These are phyloP conservation scores for Starmerella apis DNA, from an alignment of 805 yeast species.

Conservation along the genomic window DNA sequence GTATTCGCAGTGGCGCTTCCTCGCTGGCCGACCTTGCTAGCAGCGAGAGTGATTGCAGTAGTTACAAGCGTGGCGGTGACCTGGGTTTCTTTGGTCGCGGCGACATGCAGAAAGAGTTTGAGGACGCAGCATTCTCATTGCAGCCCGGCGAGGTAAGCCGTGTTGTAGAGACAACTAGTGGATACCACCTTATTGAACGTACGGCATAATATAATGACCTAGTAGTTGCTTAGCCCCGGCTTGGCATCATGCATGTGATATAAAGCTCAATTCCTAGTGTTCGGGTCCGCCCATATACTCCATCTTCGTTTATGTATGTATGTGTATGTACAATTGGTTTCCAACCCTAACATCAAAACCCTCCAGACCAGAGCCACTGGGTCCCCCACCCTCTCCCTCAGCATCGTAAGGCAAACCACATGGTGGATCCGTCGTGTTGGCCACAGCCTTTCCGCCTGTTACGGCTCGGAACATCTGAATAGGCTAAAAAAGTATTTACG, in stretches of 20 bases:
- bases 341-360: neutral
- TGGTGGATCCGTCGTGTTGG: constrained; percentile 5
- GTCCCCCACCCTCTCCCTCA: neutral
- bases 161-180: constrained; percentile 80
- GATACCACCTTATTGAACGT: constrained; percentile 79
- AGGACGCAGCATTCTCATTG: constrained; percentile 71
- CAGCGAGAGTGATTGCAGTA: constrained; percentile 80
- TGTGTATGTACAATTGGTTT: constrained; percentile 2
- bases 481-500: neutral
- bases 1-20: constrained; percentile 53
- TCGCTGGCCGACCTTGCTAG: constrained; percentile 62
- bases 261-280: neutral
- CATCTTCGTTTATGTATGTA: too few relatives aligned
- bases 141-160: constrained; percentile 75
- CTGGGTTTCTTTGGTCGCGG: constrained; percentile 81
- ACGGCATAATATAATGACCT: constrained; percentile 42
- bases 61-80: constrained; percentile 83
- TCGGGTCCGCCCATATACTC: too few relatives aligned
- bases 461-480: neutral
- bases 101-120: constrained; percentile 92
- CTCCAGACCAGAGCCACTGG: neutral
- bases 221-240: neutral
- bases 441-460: neutral
- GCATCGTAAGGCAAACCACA: neutral
- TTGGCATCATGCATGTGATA: neutral